Conservation (phyloP, 164 flowering plant genomes). For the Vitis vinifera region DNA sequence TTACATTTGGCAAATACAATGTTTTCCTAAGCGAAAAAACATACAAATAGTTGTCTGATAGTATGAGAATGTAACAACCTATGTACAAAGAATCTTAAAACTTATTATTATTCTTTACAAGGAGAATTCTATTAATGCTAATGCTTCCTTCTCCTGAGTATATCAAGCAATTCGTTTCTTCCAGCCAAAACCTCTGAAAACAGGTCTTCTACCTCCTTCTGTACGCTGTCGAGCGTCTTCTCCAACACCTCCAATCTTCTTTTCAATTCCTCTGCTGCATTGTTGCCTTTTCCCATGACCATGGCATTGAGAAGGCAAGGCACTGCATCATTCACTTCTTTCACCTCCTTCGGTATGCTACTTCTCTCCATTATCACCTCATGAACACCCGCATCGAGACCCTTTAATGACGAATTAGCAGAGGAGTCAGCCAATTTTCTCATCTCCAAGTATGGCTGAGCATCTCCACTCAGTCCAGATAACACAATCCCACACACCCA, state of each 20-base stretch:
- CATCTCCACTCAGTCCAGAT: slow-evolving; percentile 39
- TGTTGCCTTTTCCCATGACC: slow-evolving; percentile 1
- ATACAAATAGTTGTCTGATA: too few relatives aligned
- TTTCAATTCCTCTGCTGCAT: slow-evolving; percentile 32
- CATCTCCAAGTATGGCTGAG: slow-evolving; percentile 27
- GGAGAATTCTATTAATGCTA: not conserved
- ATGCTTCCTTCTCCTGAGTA: slow-evolving; percentile 14
- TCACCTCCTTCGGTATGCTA: slow-evolving; percentile 29
- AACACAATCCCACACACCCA: slow-evolving; percentile 41
- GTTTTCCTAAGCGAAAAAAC: too few relatives aligned
- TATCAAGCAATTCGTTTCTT: slow-evolving; percentile 50
- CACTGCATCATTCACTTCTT: slow-evolving; percentile 36
- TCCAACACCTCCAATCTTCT: slow-evolving; percentile 33
- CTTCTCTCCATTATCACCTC: slow-evolving; percentile 14
- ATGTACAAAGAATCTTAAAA: not conserved
- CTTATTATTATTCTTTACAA: not conserved
- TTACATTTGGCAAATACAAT: too few relatives aligned
- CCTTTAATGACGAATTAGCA: slow-evolving; percentile 7
- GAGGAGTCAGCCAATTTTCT: slow-evolving; percentile 12
- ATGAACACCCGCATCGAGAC: slow-evolving; percentile 15
- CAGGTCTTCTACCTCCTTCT: slow-evolving; percentile 33
- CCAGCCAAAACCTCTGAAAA: slow-evolving; percentile 39
- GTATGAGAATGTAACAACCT: not conserved
- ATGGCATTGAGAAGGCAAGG: slow-evolving; percentile 24
- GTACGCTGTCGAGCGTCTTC: slow-evolving; percentile 24